Base-by-base conservation (phyloP, 148 eudicot species). In the Nyssa sinensis region DNA sequence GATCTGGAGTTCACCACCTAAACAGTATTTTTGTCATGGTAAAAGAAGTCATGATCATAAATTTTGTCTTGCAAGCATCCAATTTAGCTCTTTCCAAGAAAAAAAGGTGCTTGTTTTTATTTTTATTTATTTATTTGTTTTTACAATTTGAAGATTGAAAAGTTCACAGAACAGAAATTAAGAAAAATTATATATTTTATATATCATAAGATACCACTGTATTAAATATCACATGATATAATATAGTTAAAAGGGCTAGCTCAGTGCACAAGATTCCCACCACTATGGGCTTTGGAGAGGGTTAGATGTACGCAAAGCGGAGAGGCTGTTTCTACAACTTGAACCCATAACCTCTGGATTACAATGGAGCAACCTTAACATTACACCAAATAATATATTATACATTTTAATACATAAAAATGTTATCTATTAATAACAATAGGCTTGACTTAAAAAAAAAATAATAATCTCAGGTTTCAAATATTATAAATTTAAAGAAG, bases 11-110 rank as follows among this genome's bases (percentile, higher is more conserved):
- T 61, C 5, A 44, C 19, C 49, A 30, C 27, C 35, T 28, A 17
- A 70, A 74, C 27, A 64, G 19, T 23, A 35, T 41, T n/a, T 12
- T n/a, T n/a, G n/a, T n/a, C n/a, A n/a, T 44, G 16, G 51, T 55
- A n/a, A 55, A 55, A 55, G 59, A 55, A 55, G 17, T 55, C 7
- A 55, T 19, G 21, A n/a, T 55, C 59, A n/a, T 24, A 55, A 55
- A 41, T 33, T 23, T 73, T 72, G 59, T 29, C 11, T 6, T 21
- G 59, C n/a, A 21, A 72, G 62, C 34, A 47, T 72, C 41, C 67
- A 41, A 44, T 28, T 49, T 49, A 49, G 57, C 21, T 7, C 44
- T 7, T 39, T 27, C 7, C 8, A 35, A 57, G 62, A 49, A 32
- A 17, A 68, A 16, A 24, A 1, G 31, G 16, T 58, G 37, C 8